Evolutionary conservation across 2,329 filamentous ascomycete species (phyloP).

Genomic region (Onygenales sp.): DNA sequence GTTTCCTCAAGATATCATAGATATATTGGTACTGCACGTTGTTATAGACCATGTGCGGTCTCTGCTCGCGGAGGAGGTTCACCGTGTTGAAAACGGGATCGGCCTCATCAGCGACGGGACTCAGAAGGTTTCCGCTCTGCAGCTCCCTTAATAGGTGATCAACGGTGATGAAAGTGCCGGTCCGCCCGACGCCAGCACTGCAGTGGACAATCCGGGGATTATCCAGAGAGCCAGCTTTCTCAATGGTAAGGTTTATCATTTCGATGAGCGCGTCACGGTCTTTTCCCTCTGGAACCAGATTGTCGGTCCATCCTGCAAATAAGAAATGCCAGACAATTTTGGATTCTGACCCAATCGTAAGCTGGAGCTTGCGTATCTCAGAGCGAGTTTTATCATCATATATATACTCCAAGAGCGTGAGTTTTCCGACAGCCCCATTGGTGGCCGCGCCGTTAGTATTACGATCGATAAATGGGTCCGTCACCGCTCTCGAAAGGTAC

Average conservation of each 20-base stretch:
- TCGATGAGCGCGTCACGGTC: slow-evolving; percentile 42
- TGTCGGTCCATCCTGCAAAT: slow-evolving; percentile 85
- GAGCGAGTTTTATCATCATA: slow-evolving; percentile 50
- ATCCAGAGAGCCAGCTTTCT: slow-evolving; percentile 35
- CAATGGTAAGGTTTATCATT: slow-evolving; percentile 40
- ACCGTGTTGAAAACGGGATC: slow-evolving; percentile 75
- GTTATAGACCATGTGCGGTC: slow-evolving; percentile 91
- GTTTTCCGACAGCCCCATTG: slow-evolving; percentile 49
- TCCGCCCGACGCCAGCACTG: slow-evolving; percentile 87
- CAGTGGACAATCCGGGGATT: slow-evolving; percentile 78
- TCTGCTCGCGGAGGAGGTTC: slow-evolving; percentile 70
- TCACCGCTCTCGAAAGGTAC: slow-evolving; percentile 26
- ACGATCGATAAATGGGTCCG: slow-evolving; percentile 38
- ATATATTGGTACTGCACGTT: slow-evolving; percentile 78
- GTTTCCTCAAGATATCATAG: slow-evolving; percentile 71
- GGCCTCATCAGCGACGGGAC: slow-evolving; percentile 33
- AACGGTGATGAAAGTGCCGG: slow-evolving; percentile 92
- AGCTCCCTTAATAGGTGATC: slow-evolving; percentile 83
- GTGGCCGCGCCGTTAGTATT: slow-evolving; percentile 50
- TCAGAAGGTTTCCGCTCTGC: slow-evolving; percentile 58
- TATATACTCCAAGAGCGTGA: slow-evolving; percentile 50
- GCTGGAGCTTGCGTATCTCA: slow-evolving; percentile 63
- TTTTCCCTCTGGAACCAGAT: slow-evolving; percentile 60
- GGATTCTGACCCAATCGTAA: slow-evolving; percentile 41
- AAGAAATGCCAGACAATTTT: slow-evolving; percentile 73